Base-by-base conservation (phyloP, 2,329 filamentous ascomycete genomes). In the Xylaria sp. region DNA sequence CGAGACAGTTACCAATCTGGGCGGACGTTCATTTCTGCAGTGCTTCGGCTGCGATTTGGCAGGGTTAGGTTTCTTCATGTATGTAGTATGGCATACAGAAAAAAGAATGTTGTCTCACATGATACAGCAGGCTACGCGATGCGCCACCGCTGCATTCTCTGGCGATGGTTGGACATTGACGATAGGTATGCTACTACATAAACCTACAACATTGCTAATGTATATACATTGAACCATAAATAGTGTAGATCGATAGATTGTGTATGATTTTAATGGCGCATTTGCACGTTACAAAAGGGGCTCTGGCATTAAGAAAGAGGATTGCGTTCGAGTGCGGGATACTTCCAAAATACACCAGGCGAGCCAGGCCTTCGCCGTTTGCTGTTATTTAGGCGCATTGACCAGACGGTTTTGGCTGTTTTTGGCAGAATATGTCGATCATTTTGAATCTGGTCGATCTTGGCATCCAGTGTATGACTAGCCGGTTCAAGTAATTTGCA, bases 61-160 rank as follows among this genome's bases (percentile, higher is more conserved):
- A 56, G 48, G 40, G 6, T 33, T 66, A 53, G 38, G 40, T 67
- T 42, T 60, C 38, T 42, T 59, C 53, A 63, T 60, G 51, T 44
- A 63, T 31, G 38, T 40, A 40, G 38, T 40, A 40, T 40, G 17
- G 38, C 46, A 40, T 49, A 42, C 60, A 51, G n/a, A 31, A 48
- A 42, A 53, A 53, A 26, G 15, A 66, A 54, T 54, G 63, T 46
- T 65, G 69, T 71, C 59, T 65, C 7, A 71, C 66, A 66, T 61
- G 60, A 56, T 40, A 71, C 69, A 56, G 31, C 69, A 66, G 57
- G 20, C 46, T 70, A 59, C 62, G 42, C 11, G 23, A 13, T 58
- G 62, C 48, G 48, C 59, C 62, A 56, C 58, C 31, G 10, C 54
- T 53, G 59, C 51, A 63, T 56, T 23, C 48, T 64, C n/a, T 63